Evolutionary conservation across 2,329 filamentous ascomycete genomes (phyloP).

Genomic region (Ophiostoma tasmaniense): DNA sequence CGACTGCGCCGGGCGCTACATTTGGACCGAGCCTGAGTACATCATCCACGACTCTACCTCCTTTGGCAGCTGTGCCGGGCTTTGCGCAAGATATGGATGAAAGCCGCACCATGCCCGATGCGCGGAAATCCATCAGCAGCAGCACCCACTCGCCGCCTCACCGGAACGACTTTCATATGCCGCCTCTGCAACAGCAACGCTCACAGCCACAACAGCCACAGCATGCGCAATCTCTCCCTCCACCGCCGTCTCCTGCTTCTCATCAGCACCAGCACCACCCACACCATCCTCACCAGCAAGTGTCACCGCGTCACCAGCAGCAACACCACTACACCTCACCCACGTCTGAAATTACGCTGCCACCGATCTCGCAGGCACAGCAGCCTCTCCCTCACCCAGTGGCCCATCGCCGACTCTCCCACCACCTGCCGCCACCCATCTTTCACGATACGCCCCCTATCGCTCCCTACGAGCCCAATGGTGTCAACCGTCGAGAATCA

Average conservation of each 20-base stretch:
- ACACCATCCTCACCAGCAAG: constrained; percentile 5
- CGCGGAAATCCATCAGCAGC: constrained; percentile 37
- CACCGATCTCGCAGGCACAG: constrained; percentile 13
- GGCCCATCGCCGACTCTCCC: neutral
- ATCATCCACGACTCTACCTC: neutral
- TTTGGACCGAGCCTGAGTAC: neutral
- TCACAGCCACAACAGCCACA: neutral
- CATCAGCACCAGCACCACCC: constrained; percentile 8
- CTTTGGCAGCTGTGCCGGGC: constrained; percentile 18
- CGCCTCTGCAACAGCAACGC: constrained; percentile 11
- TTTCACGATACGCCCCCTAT: constrained; percentile 7
- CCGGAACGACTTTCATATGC: constrained; percentile 8
- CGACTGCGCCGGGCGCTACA: neutral
- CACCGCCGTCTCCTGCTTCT: neutral
- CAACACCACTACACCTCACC: constrained; percentile 10
- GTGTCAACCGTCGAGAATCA: constrained; percentile 10
- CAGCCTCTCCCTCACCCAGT: constrained; percentile 6
- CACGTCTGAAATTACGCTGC: constrained; percentile 14
- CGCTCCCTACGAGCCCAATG: constrained; percentile 12
- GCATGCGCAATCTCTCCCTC: neutral
- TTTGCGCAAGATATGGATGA: constrained; percentile 46
- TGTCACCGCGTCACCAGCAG: constrained; percentile 6
- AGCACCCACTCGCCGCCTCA: constrained; percentile 4
- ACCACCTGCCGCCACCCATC: constrained; percentile 6
- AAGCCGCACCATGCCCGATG: constrained; percentile 47